Conservation (phyloP, 352 stramenopile genomes). For the Pythium chondricola region DNA sequence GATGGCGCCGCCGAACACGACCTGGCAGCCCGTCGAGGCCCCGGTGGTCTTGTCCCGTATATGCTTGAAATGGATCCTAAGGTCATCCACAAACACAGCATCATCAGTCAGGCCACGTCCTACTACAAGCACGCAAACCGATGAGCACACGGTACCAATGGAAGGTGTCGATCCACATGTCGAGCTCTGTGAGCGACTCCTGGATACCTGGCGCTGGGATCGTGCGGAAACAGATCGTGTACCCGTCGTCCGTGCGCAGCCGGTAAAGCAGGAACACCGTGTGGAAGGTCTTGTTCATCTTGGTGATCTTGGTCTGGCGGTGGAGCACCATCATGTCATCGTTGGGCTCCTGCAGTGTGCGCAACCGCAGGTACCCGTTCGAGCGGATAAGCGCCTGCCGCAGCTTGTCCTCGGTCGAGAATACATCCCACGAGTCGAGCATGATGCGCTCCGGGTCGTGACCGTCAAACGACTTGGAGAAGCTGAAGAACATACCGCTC, state of each 20-base stretch:
- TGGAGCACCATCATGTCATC: constrained; percentile 44
- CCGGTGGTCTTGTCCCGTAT: constrained; percentile 25
- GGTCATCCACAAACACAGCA: background rate
- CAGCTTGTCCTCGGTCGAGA: constrained; percentile 32
- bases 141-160: constrained; percentile 40
- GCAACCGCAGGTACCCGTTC: constrained; percentile 27
- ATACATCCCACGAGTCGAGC: constrained; percentile 39
- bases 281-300: constrained; percentile 36
- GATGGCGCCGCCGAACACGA: constrained; percentile 37
- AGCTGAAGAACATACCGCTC: constrained; percentile 52
- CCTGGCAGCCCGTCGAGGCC: constrained; percentile 23
- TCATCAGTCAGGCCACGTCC: background rate
- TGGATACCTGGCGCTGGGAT: constrained; percentile 46
- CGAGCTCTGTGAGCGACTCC: constrained; percentile 30
- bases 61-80: constrained; percentile 37
- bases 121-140: background rate
- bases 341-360: constrained; percentile 42
- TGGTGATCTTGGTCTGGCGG: constrained; percentile 37
- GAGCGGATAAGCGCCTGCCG: constrained; percentile 32
- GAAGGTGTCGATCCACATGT: constrained; percentile 54
- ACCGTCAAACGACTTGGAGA: constrained; percentile 42
- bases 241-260: constrained; percentile 42
- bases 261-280: constrained; percentile 67
- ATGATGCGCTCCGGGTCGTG: constrained; percentile 34
- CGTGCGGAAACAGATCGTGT: constrained; percentile 55